Evolutionary conservation across 2,329 filamentous ascomycete species (phyloP), one percentile per base, ranked within the genome.

Genomic region (Aspergillus sp.): DNA sequence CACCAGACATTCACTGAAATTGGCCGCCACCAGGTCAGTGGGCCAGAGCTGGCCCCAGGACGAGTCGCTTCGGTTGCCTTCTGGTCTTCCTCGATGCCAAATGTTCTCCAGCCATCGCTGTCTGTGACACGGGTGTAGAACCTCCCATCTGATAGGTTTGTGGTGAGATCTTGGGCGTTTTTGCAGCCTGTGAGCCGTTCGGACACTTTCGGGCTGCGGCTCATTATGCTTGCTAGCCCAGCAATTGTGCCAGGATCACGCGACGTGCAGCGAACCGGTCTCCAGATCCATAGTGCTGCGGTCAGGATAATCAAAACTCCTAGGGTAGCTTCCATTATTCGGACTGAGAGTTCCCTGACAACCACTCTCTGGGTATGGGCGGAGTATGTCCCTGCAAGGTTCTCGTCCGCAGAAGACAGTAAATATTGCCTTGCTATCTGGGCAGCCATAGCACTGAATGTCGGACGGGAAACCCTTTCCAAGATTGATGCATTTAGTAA

Each of bases 161-260:
- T 21, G 17, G 25, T 36, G 32, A 59, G 6, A 23, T 59, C 52
- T 27, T 49, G n/a, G 3, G 30, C 19, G 21, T 53, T 58, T 23
- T 41, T 54, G 41, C 58, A 19, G 17, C 55, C 59, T 1, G 23
- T 17, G 5, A 61, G 41, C 11, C 17, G 39, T 3, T 36, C 7
- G 1, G 59, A 54, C 11, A 61, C n/a, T 2, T 23, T 19, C 1
- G 54, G 44, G 11, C 59, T 61, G 8, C 55, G 41, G 13, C 39
- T 38, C 3, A 61, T 30, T 19, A 58, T 55, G 15, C 32, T 55
- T 48, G 56, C 56, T 27, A 58, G n/a, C 8, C 55, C 59, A 17
- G 56, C 51, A 7, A 61, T 61, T 1, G 55, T 61, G 5, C 54
- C 55, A 15, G 59, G 59, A 30, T 61, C 59, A n/a, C 59, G 39